Conservation (phyloP, 2,329 filamentous ascomycete genomes). For the Pyrenochaeta sp. region DNA sequence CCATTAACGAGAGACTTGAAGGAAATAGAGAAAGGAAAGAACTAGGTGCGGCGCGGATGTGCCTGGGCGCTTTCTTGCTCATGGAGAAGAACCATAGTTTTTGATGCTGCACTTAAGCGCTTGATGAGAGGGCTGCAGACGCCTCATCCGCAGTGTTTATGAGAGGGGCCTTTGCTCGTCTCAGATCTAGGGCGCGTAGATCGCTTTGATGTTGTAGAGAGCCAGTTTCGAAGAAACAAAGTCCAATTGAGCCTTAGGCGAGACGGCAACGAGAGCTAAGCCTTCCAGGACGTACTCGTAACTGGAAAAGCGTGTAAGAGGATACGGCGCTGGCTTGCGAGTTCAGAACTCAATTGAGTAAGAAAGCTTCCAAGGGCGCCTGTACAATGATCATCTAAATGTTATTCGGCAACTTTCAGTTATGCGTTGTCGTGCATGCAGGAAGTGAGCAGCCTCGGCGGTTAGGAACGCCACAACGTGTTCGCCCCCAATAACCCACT, state of each 20-base stretch:
- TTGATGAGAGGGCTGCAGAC: neutral
- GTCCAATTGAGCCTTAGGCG: neutral
- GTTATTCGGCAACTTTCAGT: constrained; percentile 2
- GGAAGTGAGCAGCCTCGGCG: constrained; percentile 19
- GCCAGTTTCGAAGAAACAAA: neutral
- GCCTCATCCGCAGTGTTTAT: neutral
- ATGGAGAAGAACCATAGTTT: neutral
- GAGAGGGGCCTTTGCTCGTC: neutral
- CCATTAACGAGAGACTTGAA: constrained; percentile 7
- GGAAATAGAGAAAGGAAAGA: neutral
- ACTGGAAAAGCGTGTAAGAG: neutral
- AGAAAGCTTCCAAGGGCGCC: constrained; percentile 3
- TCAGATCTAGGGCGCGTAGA: neutral
- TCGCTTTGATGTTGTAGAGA: too few relatives aligned
- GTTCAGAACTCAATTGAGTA: neutral
- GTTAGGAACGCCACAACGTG: constrained; percentile 17
- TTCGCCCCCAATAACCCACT: neutral
- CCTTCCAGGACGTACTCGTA: neutral
- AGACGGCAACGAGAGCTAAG: neutral
- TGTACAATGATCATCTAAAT: neutral
- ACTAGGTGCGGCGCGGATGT: neutral
- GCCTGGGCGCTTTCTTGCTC: neutral
- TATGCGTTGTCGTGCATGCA: constrained; percentile 13
- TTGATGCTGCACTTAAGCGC: neutral
- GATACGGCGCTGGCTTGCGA: neutral